phyloP scores from a whole-genome alignment of 768 basidiomycete genomes.

The Ephemerocybe angulata region DNA sequence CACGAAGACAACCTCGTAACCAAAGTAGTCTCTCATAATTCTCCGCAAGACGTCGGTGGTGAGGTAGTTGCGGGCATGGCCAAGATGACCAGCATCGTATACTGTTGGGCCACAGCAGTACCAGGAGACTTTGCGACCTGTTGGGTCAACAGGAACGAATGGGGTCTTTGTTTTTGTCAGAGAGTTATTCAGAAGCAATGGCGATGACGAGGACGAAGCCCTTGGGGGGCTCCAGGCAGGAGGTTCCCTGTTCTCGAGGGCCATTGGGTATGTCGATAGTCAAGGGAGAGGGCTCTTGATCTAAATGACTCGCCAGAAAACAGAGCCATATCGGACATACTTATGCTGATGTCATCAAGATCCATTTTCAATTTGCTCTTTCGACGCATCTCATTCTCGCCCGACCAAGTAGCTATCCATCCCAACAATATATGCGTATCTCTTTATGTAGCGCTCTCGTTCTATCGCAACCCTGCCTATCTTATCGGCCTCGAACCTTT shows the following conservation, averaged over 20 bases:
- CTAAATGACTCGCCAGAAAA: conserved; percentile 4
- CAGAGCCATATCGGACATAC: not conserved
- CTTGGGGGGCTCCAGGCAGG: conserved; percentile 8
- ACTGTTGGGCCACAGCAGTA: conserved; percentile 99
- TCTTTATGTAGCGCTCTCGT: no score
- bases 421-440: not conserved
- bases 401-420: no score
- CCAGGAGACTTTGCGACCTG: conserved; percentile 83
- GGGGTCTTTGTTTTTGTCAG: conserved; percentile 87
- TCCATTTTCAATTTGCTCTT: no score
- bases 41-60: conserved; percentile 89
- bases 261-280: not conserved
- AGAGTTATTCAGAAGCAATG: conserved; percentile 72
- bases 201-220: conserved; percentile 2
- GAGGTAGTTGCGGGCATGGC: conserved; percentile 97
- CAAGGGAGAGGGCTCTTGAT: not conserved
- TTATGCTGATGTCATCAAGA: not conserved
- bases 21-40: conserved; percentile 93
- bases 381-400: no score
- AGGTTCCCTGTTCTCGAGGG: conserved; percentile 9
- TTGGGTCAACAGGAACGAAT: conserved; percentile 58
- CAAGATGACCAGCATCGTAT: conserved; percentile 98
- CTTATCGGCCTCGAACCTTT: no score
- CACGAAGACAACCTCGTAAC: conserved; percentile 96
- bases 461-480: no score